Percentiles rank a stretch among this genome's conserved stretches.
Conservation (phyloP, 2,329 filamentous ascomycete species). For the Cladosporium sp. region DNA sequence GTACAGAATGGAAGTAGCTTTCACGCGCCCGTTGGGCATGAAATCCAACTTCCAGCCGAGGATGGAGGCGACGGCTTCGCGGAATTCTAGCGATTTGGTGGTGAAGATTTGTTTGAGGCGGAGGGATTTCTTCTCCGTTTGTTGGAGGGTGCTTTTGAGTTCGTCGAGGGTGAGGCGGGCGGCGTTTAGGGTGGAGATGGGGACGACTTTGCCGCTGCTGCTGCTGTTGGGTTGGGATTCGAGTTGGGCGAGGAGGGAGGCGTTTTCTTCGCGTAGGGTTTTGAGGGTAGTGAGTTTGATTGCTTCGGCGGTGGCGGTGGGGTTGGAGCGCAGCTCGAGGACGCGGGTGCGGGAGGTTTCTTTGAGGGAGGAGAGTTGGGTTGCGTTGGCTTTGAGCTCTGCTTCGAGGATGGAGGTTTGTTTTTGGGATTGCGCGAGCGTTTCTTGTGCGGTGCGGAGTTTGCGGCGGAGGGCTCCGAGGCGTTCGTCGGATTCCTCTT, state of each 20-base stretch:
- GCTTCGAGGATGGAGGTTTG: constrained; percentile 66
- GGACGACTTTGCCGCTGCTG: constrained; percentile 60
- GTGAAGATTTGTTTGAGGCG: constrained; percentile 91
- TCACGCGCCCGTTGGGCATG: constrained; percentile 93
- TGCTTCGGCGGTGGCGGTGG: constrained; percentile 77
- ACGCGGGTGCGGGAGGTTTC: constrained; percentile 72
- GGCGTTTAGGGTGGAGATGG: constrained; percentile 69
- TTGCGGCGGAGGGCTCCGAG: constrained; percentile 81
- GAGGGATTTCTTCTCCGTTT: constrained; percentile 72
- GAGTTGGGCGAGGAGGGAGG: constrained; percentile 72
- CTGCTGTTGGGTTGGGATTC: constrained; percentile 35
- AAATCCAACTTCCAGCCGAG: constrained; percentile 95
- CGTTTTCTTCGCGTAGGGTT: constrained; percentile 77
- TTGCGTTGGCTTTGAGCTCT: constrained; percentile 66
- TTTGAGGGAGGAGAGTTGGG: constrained; percentile 65
- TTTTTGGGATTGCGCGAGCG: constrained; percentile 64
- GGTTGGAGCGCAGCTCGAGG: constrained; percentile 84
- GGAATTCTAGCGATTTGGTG: constrained; percentile 87
- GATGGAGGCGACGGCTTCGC: constrained; percentile 86
- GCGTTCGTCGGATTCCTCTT: constrained; percentile 59
- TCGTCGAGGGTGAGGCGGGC: constrained; percentile 71
- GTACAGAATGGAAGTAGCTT: constrained; percentile 81
- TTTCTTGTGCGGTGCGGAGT: constrained; percentile 77
- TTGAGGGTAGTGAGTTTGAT: constrained; percentile 76
- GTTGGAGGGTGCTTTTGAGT: constrained; percentile 45